A percentile compares a stretch with the other conserved stretches of the same genome.
phyloP scores from a whole-genome alignment of 208 protist species.

The Leptomonas seymouri region DNA sequence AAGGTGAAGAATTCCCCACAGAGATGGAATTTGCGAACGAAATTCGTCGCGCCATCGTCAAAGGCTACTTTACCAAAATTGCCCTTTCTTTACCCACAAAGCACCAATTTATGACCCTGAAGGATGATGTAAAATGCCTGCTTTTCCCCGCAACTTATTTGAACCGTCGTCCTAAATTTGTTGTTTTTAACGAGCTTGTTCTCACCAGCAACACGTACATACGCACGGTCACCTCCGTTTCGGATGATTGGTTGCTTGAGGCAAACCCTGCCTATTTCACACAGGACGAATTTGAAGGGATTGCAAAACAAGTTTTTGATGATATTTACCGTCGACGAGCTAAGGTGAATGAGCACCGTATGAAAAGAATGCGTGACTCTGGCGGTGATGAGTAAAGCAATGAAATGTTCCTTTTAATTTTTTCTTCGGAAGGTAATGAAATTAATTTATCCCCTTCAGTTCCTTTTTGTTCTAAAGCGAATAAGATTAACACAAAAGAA shows the following conservation, averaged over 20 bases:
- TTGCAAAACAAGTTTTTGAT: constrained; percentile 78
- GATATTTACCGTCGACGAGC: constrained; percentile 64
- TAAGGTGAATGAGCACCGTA: constrained; percentile 8
- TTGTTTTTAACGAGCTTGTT: constrained; percentile 98
- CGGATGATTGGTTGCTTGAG: constrained; percentile 94
- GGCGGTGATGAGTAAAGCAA: constrained; percentile 25
- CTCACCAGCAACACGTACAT: constrained; percentile 95
- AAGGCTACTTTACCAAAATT: constrained; percentile 97
- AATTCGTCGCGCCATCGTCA: constrained; percentile 91
- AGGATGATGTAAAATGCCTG: constrained; percentile 95
- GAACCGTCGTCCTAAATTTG: constrained; percentile 97
- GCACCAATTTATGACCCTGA: constrained; percentile 95
- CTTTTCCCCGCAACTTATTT: constrained; percentile 92
- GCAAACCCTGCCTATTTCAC: constrained; percentile 89
- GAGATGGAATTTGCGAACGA: constrained; percentile 78
- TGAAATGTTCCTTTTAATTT: constrained; percentile 8
- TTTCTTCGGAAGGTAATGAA: neutral
- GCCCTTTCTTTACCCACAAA: constrained; percentile 95
- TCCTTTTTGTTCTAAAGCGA: neutral
- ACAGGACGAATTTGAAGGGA: constrained; percentile 77
- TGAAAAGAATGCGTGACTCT: constrained; percentile 34
- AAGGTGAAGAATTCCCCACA: constrained; percentile 24
- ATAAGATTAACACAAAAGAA: neutral
- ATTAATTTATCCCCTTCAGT: constrained; percentile 2
- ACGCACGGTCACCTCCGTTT: constrained; percentile 95